Conservation (phyloP, 148 eudicot species). For the Camellia japonica region DNA sequence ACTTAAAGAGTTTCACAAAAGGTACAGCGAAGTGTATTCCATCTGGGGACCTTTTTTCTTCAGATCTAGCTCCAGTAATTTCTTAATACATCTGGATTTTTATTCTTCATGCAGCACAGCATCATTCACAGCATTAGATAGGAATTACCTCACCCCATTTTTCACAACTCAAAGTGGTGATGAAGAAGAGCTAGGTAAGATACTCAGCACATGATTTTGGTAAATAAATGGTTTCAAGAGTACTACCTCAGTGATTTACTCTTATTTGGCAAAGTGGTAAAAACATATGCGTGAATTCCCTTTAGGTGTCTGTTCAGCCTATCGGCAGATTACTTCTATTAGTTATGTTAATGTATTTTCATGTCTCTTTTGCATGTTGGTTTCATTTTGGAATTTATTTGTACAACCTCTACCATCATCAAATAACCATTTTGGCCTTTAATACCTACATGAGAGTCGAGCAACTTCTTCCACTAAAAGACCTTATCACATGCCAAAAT, state of each 20-base stretch:
- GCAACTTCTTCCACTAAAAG: not conserved
- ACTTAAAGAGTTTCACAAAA: slow-evolving; percentile 83
- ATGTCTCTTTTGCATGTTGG: not conserved
- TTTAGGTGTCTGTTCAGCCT: not conserved
- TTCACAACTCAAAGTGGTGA: slow-evolving; percentile 86
- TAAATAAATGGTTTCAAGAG: not conserved
- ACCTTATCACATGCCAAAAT: not conserved
- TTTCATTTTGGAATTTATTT: not conserved
- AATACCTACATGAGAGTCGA: slow-evolving; percentile 1
- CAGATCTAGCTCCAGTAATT: not conserved
- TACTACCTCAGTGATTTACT: not conserved
- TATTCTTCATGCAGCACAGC: slow-evolving; percentile 58
- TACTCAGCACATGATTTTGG: not conserved
- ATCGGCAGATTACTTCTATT: not conserved
- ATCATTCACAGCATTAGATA: slow-evolving; percentile 84
- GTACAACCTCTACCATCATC: not conserved
- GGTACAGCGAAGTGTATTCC: slow-evolving; percentile 36
- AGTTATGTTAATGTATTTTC: not conserved
- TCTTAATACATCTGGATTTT: slow-evolving; percentile 12
- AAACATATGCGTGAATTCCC: not conserved
- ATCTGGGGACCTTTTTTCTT: not conserved
- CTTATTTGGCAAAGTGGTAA: not conserved
- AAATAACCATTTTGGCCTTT: not conserved
- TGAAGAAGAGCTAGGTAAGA: slow-evolving; percentile 66
- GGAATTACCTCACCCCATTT: slow-evolving; percentile 93